Conservation (phyloP, 2,329 filamentous ascomycete genomes). For the Colletotrichum agaves region DNA sequence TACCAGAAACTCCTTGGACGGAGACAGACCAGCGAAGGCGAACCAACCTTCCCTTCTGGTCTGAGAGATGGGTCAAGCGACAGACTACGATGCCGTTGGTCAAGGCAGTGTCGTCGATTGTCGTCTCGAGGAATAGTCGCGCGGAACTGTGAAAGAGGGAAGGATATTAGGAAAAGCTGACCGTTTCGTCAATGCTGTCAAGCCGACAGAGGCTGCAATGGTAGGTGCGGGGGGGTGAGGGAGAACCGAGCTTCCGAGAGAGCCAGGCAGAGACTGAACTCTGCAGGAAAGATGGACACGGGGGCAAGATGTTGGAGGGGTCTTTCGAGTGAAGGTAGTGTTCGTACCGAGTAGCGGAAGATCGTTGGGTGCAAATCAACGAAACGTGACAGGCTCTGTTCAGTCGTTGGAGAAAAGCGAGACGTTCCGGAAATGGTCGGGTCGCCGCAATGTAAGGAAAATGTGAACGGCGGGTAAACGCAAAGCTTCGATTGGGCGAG, state of each 20-base stretch:
- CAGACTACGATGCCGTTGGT: constrained; percentile 5
- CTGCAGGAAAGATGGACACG: background rate
- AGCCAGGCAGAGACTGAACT: constrained; percentile 16
- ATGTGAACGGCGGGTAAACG: constrained; percentile 35
- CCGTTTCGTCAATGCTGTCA: constrained; percentile 4
- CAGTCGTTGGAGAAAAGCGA: constrained; percentile 9
- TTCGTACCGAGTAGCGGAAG: constrained; percentile 17
- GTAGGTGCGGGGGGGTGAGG: constrained; percentile 18
- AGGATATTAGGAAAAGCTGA: constrained; percentile 4
- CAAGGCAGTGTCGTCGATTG: constrained; percentile 3
- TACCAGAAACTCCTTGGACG: constrained; percentile 29
- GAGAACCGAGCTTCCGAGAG: constrained; percentile 6
- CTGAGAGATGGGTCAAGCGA: constrained; percentile 3
- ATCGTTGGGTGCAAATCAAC: constrained; percentile 27
- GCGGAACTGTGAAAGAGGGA: background rate
- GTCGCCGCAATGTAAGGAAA: constrained; percentile 35
- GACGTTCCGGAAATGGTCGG: constrained; percentile 29
- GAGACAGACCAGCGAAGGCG: constrained; percentile 49
- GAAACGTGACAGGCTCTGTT: background rate
- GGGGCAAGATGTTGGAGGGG: constrained; percentile 9
- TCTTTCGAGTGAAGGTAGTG: constrained; percentile 4
- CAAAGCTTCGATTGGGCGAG: constrained; percentile 37
- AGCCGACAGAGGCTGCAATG: constrained; percentile 2
- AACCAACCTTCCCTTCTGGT: constrained; percentile 49
- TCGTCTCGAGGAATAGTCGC: constrained; percentile 7